A percentile compares a stretch with the other conserved stretches of the same genome.
Conservation (phyloP, 1,284 basidiomycete species). For the Coniophora puteana region DNA sequence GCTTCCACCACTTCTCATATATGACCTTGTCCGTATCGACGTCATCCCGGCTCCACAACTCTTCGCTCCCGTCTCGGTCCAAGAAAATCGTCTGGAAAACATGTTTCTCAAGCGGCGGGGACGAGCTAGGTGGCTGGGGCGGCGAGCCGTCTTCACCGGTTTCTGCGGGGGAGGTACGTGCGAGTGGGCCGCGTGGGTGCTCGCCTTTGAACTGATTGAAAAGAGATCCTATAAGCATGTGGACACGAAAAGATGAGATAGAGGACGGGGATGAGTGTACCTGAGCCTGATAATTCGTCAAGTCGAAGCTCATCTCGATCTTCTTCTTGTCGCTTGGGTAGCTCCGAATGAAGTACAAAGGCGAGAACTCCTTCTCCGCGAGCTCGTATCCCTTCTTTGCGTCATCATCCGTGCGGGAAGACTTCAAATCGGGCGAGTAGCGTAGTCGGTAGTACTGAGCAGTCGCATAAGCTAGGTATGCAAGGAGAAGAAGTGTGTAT, state of each 20-base stretch:
- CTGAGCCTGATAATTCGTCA: slow-evolving; percentile 56
- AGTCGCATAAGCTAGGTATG: background rate
- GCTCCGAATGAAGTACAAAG: slow-evolving; percentile 56
- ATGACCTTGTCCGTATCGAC: slow-evolving; percentile 49
- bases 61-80: slow-evolving; percentile 42
- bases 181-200: slow-evolving; percentile 8
- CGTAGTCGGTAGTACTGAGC: slow-evolving; percentile 42
- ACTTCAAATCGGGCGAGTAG: slow-evolving; percentile 35
- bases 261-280: slow-evolving; percentile 18
- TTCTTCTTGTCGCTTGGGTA: slow-evolving; percentile 49
- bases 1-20: slow-evolving; percentile 59
- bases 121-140: background rate
- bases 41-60: slow-evolving; percentile 51
- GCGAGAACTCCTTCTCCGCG: slow-evolving; percentile 46
- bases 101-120: slow-evolving; percentile 37
- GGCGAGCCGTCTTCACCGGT: background rate
- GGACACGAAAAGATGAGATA: background rate
- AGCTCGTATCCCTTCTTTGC: slow-evolving; percentile 36
- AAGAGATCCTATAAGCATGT: background rate
- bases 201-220: slow-evolving; percentile 23
- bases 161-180: too few species aligned
- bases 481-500: background rate
- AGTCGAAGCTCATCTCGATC: slow-evolving; percentile 63
- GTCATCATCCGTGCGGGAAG: slow-evolving; percentile 34
- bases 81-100: slow-evolving; percentile 69